Percentiles rank a stretch among this genome's conserved stretches.
phyloP scores from a whole-genome alignment of 257 asterid species.

The Linderniella brevidens region DNA sequence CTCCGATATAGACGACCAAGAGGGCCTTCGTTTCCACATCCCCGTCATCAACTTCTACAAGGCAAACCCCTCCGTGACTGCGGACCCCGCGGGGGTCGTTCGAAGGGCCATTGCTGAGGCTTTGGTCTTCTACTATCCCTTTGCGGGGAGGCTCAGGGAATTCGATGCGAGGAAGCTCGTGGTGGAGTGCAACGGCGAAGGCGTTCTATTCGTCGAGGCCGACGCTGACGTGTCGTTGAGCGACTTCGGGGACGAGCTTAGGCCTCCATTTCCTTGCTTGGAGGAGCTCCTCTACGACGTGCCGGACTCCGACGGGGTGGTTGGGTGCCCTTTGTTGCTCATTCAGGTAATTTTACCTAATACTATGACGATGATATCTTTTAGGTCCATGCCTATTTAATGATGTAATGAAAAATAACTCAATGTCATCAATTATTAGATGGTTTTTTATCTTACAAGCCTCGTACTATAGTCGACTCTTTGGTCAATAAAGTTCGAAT shows the following conservation, averaged over 20 bases:
- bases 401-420: too few species aligned
- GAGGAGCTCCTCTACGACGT: conserved; percentile 51
- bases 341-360: too few species aligned
- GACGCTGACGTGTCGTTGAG: conserved; percentile 37
- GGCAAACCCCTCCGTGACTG: conserved; percentile 9
- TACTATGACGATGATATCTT: too few species aligned
- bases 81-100: conserved; percentile 35
- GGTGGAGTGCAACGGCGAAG: conserved; percentile 72
- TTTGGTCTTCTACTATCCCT: conserved; percentile 53
- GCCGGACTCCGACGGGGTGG: conserved; percentile 32
- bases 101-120: conserved; percentile 35
- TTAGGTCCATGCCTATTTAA: neutral
- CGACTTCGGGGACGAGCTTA: conserved; percentile 40
- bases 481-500: too few species aligned
- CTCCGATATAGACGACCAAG: conserved; percentile 59
- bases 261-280: conserved; percentile 47
- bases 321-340: conserved; percentile 31
- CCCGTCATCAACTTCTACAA: conserved; percentile 46
- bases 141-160: conserved; percentile 57
- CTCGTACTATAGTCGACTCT: too few species aligned
- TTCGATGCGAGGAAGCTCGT: conserved; percentile 29
- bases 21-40: conserved; percentile 43
- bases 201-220: conserved; percentile 44
- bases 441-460: too few species aligned
- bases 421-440: neutral